Evolutionary conservation across 179 eudicot genomes (phyloP).

Genomic region (Silene vulgaris): DNA sequence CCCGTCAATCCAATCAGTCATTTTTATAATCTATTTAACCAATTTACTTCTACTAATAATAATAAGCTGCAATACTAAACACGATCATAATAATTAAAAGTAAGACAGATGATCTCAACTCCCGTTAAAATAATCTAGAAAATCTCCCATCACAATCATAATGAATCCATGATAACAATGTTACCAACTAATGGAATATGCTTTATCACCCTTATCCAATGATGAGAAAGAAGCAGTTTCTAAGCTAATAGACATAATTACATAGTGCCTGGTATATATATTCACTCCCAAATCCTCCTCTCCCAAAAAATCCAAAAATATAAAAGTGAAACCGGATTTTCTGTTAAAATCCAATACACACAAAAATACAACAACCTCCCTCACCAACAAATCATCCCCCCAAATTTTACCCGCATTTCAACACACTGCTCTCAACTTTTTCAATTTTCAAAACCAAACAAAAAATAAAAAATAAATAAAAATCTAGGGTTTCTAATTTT

Average conservation of each 20-base stretch:
- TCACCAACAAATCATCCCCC: neutral
- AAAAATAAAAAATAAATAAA: neutral
- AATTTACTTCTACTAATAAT: too few species aligned
- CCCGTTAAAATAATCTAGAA: too few species aligned
- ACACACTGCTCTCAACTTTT: neutral
- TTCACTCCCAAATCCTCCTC: neutral
- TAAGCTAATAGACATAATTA: neutral
- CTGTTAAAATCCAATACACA: neutral
- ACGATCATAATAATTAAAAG: too few species aligned
- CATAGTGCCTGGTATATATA: too few species aligned
- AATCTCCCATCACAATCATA: neutral
- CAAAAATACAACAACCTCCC: neutral
- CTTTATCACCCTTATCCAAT: neutral
- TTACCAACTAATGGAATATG: neutral
- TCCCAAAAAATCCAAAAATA: neutral
- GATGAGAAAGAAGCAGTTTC: too few species aligned
- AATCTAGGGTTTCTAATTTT: constrained; percentile 15
- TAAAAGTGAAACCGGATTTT: neutral
- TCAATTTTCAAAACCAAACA: neutral
- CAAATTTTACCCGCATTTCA: constrained; percentile 2
- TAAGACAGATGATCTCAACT: too few species aligned
- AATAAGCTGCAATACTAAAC: too few species aligned
- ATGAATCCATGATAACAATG: neutral
- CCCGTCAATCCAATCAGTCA: too few species aligned
- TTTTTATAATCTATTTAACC: too few species aligned